These are phyloP conservation scores for Sanghuangporus sanghuang DNA, from an alignment of 1,284 basidiomycete species.

Conservation along the genomic window DNA sequence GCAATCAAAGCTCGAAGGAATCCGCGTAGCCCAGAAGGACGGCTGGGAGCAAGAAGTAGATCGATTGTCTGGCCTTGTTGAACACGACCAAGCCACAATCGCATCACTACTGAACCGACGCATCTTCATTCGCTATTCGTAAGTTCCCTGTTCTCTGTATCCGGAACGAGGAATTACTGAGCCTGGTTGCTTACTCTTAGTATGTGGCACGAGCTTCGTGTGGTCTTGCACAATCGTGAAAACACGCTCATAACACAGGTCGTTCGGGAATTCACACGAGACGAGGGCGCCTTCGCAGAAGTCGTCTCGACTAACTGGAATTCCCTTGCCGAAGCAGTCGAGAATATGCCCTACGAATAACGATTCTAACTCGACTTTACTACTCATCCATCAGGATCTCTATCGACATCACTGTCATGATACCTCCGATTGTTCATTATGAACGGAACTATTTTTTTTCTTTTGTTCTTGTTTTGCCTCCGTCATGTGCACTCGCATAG, in stretches of 20 bases:
- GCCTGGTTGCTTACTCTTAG: constrained; percentile 33
- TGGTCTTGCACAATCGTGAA: constrained; percentile 84
- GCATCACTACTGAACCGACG: constrained; percentile 63
- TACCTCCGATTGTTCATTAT: background rate
- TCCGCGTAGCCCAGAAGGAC: constrained; percentile 65
- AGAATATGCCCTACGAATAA: constrained; percentile 80
- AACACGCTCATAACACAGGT: constrained; percentile 74
- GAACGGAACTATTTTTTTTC: background rate
- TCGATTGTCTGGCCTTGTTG: constrained; percentile 58
- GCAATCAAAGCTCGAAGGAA: constrained; percentile 68
- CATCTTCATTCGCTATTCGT: constrained; percentile 83
- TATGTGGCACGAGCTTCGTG: constrained; percentile 88
- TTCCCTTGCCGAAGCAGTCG: constrained; percentile 62
- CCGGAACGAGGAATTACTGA: background rate
- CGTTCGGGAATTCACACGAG: constrained; percentile 65
- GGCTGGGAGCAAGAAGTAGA: constrained; percentile 83
- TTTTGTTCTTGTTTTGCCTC: background rate
- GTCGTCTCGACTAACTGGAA: constrained; percentile 67
- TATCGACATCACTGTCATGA: background rate
- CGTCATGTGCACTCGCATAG: background rate
- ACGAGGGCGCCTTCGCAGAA: constrained; percentile 64
- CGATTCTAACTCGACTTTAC: background rate
- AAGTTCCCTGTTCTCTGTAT: constrained; percentile 23
- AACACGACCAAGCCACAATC: constrained; percentile 75
- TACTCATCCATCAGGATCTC: background rate